Evolutionary conservation across 441 rosid species (phyloP), one percentile per base, ranked within the genome.

Genomic region (Syzygium malaccense): DNA sequence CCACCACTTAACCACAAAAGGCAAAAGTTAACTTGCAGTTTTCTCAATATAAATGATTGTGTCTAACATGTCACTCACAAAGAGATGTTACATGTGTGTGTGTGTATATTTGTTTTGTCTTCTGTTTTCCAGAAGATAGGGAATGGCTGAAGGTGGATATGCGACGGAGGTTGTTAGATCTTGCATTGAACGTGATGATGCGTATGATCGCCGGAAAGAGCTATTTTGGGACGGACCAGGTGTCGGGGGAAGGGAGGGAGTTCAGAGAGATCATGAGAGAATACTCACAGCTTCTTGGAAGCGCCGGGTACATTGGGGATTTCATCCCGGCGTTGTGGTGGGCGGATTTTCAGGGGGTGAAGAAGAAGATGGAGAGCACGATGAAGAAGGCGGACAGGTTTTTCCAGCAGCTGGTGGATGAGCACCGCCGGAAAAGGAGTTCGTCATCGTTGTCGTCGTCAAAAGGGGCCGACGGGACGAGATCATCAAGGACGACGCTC

Each of bases 341-440:
- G 93, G 57, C 91, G 14, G 93, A 90, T 87, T 90, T 89, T 53
- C 90, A 60, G 79, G 89, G 92, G 19, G 53, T 89, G 80, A 90
- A 88, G 89, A 91, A 49, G 66, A 90, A 58, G 86, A 89, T 91
- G 93, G 56, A 58, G 25, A 37, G 68, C 53, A 5, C 89, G 87
- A 89, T 57, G 87, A 58, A 87, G 85, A 89, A 87, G 57, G 45
- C 87, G 89, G 92, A 91, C 25, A 48, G 6, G 49, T 92, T 93
- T 84, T 20, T 90, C 14, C 90, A 89, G 86, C 6, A 71, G 32
- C 91, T 92, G 26, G 75, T 91, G 10, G 88, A 90, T 13, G 91
- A 90, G 90, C 89, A 87, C 30, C 55, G 89, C 26, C 55, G 14
- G 87, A 64, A 23, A 37, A 90, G 89, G 75, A 88, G 4, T 1